A percentile compares a stretch with the other conserved stretches of the same genome.
Conservation (phyloP, 768 basidiomycete genomes). For the Collybia mongolica region DNA sequence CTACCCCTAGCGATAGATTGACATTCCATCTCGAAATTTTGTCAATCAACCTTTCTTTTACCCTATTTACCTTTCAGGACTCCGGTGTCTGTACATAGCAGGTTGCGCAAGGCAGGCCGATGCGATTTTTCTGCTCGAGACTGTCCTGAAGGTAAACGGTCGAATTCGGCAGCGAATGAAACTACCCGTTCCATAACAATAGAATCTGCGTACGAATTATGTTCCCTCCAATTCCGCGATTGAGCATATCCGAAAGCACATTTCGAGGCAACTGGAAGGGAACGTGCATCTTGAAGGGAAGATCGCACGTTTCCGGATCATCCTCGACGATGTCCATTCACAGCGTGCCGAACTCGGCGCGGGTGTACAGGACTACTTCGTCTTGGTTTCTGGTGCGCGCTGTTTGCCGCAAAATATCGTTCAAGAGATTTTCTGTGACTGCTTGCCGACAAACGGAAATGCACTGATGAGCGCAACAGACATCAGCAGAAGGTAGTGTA, state of each 20-base stretch:
- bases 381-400: not conserved
- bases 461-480: constrained; percentile 10
- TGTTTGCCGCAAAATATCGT: not conserved
- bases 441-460: constrained; percentile 14
- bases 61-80: too few relatives aligned
- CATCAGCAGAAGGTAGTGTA: too few relatives aligned
- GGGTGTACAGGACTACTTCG: not conserved
- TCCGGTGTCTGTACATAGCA: too few relatives aligned
- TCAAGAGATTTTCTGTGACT: constrained; percentile 9
- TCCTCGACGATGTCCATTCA: not conserved
- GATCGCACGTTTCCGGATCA: not conserved
- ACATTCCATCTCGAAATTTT: too few relatives aligned
- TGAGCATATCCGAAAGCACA: not conserved
- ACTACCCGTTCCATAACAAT: too few relatives aligned
- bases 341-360: not conserved
- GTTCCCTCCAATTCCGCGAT: not conserved
- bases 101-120: too few relatives aligned
- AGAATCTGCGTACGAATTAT: not conserved
- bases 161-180: too few relatives aligned
- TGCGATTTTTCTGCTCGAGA: too few relatives aligned
- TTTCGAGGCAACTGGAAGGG: not conserved
- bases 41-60: too few relatives aligned
- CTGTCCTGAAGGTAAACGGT: too few relatives aligned
- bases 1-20: too few relatives aligned
- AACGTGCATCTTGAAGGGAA: not conserved